phyloP scores from a whole-genome alignment of 2,329 filamentous ascomycete species.

The Ophiocordyceps camponoti-leonardi region DNA sequence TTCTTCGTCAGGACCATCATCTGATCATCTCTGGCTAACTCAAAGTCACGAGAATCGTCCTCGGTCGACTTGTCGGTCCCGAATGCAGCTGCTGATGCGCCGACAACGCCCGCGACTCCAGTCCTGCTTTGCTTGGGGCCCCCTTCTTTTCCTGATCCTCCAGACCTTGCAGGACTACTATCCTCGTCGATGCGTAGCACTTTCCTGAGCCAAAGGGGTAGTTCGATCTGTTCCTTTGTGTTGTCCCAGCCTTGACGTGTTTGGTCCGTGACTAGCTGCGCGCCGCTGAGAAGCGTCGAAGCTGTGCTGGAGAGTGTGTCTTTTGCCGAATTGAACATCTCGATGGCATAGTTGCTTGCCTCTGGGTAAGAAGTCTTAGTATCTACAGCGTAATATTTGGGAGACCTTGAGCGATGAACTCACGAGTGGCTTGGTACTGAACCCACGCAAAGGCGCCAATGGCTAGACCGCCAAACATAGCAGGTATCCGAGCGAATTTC shows the following conservation, averaged over 20 bases:
- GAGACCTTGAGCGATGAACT: conserved; percentile 11
- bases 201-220: conserved; percentile 63
- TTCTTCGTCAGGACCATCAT: conserved; percentile 99
- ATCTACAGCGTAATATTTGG: background rate
- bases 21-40: conserved; percentile 75
- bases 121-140: conserved; percentile 43
- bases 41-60: conserved; percentile 45
- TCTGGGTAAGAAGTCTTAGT: conserved; percentile 18
- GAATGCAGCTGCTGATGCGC: conserved; percentile 61
- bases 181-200: conserved; percentile 47
- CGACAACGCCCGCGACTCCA: conserved; percentile 45
- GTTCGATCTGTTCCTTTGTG: conserved; percentile 59
- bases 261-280: conserved; percentile 61
- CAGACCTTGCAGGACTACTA: conserved; percentile 31
- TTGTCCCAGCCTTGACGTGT: conserved; percentile 67
- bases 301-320: conserved; percentile 56
- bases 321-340: conserved; percentile 56
- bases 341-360: conserved; percentile 32
- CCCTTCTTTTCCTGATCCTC: conserved; percentile 26
- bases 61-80: conserved; percentile 54
- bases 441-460: conserved; percentile 81
- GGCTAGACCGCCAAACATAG: conserved; percentile 78
- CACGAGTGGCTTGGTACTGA: conserved; percentile 87
- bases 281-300: conserved; percentile 50
- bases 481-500: conserved; percentile 76